Conservation (phyloP, 192 early-diverging fungal genomes). For the Entomortierella chlamydospora region DNA sequence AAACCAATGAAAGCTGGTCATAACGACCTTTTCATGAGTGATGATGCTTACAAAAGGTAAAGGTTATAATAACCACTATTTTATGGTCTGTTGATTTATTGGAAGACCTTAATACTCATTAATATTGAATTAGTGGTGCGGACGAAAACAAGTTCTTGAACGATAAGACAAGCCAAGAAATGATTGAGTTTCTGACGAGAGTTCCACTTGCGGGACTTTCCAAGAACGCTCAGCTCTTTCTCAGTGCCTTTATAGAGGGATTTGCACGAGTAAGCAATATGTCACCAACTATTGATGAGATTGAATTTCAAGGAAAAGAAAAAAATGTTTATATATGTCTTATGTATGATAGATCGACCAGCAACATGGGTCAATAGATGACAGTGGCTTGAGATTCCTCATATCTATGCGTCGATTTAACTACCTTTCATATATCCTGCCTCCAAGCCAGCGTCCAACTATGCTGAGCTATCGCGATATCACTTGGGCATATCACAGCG, state of each 20-base stretch:
- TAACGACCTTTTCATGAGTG: constrained; percentile 70
- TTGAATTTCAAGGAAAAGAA: too few species aligned
- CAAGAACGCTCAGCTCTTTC: constrained; percentile 74
- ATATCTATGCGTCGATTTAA: constrained; percentile 76
- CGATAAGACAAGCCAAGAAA: constrained; percentile 39
- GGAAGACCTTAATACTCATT: too few species aligned
- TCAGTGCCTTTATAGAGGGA: constrained; percentile 84
- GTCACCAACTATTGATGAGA: too few species aligned
- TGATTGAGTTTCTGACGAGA: constrained; percentile 66
- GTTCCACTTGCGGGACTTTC: constrained; percentile 72
- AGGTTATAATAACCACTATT: too few species aligned
- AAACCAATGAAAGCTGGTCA: constrained; percentile 56
- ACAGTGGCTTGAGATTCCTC: constrained; percentile 89
- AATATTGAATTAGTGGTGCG: too few species aligned
- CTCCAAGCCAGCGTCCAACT: constrained; percentile 55
- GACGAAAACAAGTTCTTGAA: constrained; percentile 49
- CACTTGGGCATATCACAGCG: constrained; percentile 88
- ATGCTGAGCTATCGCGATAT: constrained; percentile 77
- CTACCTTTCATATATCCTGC: constrained; percentile 66
- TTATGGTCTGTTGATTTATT: too few species aligned
- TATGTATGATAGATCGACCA: constrained; percentile 69
- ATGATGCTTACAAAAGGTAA: constrained; percentile 53
- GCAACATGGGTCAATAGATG: constrained; percentile 79
- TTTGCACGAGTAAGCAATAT: constrained; percentile 63
- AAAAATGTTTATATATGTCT: background rate